Base-by-base conservation (phyloP, 1,139 yeast species). In the Candida smagusa region DNA sequence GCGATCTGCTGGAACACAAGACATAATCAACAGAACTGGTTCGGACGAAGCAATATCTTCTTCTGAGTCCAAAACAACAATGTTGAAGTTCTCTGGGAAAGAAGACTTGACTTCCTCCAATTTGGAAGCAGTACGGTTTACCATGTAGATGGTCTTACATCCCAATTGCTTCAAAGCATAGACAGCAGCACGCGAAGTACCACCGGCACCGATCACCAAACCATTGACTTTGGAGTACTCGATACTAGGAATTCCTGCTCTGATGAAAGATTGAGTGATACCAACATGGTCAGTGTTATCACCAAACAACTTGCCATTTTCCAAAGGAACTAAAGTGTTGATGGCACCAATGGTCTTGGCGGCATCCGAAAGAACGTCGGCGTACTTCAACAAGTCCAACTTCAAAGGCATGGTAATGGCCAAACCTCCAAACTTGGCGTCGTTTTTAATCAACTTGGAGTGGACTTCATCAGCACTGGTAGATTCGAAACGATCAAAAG, bases 231-330 rank as follows among this genome's bases (percentile, higher is more conserved):
- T 48, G 11, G 56, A 44, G 35, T 58, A 50, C 12, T 55, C 57
- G 39, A 64, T 47, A 31, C 65, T 63, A 26, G 85, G 78, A 25
- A 81, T 81, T 8, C 92, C 92, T 41, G 73, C 71, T 42, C 73
- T 62, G 30, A 65, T 56, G 50, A 88, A 79, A 1, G 96, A 78
- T 46, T 83, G 75, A 34, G 71, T 72, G 49, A 94, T 85, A 16
- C 98, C 99, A 39, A 81, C 66, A 96, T 96, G 92, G 61, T 94
- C 99, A 33, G 99, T 94, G 64, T 94, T 94, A 52, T 87, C 94
- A 44, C 97, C 98, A 39, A 65, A 61, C 38, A 83, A 74, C 45
- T 72, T 69, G 9, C 80, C 82, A 28, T 52, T 52, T 31, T 73
- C 56, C 11, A 58, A 34, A 23, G 85, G 85, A 30, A 76, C 71